phyloP scores from a whole-genome alignment of 768 basidiomycete genomes.

The Pulveroboletus ravenelii region DNA sequence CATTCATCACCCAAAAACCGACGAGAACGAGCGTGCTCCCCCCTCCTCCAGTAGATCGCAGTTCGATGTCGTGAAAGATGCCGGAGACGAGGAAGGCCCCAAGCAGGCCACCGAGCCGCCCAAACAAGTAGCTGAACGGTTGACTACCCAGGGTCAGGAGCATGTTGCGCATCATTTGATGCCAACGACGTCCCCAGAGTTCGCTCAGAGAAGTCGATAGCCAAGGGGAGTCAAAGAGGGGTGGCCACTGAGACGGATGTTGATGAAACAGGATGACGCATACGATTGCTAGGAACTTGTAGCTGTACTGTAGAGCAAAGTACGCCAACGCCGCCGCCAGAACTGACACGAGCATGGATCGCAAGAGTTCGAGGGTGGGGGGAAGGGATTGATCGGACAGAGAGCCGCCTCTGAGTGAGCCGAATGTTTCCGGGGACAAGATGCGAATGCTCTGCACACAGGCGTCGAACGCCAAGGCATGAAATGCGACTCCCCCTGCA shows the following conservation, averaged over 20 bases:
- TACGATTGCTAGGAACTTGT: constrained; percentile 40
- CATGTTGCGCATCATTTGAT: constrained; percentile 57
- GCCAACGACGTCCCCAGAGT: constrained; percentile 64
- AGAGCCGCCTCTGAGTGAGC: constrained; percentile 28
- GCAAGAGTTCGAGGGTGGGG: constrained; percentile 29
- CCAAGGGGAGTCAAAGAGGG: constrained; percentile 57
- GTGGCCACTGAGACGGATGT: constrained; percentile 54
- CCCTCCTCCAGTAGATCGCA: constrained; percentile 52
- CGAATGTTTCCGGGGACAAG: constrained; percentile 39
- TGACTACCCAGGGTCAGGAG: constrained; percentile 48
- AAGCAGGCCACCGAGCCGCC: constrained; percentile 46
- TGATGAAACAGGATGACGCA: constrained; percentile 45
- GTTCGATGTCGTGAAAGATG: constrained; percentile 49
- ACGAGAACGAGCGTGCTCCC: constrained; percentile 37
- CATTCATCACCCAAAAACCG: constrained; percentile 55
- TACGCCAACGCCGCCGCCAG: constrained; percentile 43
- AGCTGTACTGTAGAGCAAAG: constrained; percentile 30
- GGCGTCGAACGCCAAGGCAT: constrained; percentile 16
- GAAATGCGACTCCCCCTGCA: background rate
- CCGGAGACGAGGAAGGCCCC: constrained; percentile 59
- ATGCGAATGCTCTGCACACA: constrained; percentile 10
- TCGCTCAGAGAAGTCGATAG: constrained; percentile 50
- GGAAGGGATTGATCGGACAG: constrained; percentile 34
- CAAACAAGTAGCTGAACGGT: constrained; percentile 41
- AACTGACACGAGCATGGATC: constrained; percentile 41